These are phyloP conservation scores for Boletus speciosus DNA, from an alignment of 768 basidiomycete genomes.

Conservation along the genomic window DNA sequence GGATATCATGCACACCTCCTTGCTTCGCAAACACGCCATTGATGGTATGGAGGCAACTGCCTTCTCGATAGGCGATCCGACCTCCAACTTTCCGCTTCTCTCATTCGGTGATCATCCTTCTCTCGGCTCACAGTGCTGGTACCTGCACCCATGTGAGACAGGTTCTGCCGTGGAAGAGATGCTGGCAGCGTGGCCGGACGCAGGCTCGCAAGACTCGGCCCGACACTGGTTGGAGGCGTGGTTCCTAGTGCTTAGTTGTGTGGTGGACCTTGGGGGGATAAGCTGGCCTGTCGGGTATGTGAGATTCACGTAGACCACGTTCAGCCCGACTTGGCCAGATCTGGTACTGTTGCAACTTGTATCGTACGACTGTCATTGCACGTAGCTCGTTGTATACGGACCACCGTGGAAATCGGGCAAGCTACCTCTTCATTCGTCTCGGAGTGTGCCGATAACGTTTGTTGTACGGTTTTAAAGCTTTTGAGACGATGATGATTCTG, in stretches of 20 bases:
- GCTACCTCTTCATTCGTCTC: slow-evolving; percentile 9
- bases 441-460: slow-evolving; percentile 20
- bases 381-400: too few species aligned
- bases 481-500: slow-evolving; percentile 37
- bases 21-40: slow-evolving; percentile 54
- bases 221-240: slow-evolving; percentile 63
- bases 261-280: slow-evolving; percentile 47
- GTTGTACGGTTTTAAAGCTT: slow-evolving; percentile 16
- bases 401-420: background rate
- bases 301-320: background rate
- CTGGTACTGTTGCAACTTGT: background rate
- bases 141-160: slow-evolving; percentile 85
- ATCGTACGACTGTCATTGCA: too few species aligned
- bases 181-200: slow-evolving; percentile 40
- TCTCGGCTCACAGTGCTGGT: slow-evolving; percentile 74
- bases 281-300: background rate
- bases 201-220: slow-evolving; percentile 12
- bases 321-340: background rate
- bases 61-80: slow-evolving; percentile 51
- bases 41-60: slow-evolving; percentile 43
- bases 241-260: slow-evolving; percentile 70
- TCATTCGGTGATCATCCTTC: slow-evolving; percentile 88
- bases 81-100: slow-evolving; percentile 65
- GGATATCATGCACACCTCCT: slow-evolving; percentile 51
- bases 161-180: slow-evolving; percentile 65